Conservation (phyloP, 805 yeast genomes). For the Candida michaelii region DNA sequence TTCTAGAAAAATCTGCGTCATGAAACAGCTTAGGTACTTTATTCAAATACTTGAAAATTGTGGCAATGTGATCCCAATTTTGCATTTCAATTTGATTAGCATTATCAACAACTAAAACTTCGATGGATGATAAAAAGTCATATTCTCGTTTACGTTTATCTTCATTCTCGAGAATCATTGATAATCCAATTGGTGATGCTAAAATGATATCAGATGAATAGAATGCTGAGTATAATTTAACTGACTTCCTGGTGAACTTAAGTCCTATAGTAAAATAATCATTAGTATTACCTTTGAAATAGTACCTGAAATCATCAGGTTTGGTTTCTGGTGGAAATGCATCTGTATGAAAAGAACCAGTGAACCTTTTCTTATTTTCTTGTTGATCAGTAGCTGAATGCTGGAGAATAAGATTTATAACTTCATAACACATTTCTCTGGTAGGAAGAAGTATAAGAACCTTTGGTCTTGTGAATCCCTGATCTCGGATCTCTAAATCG, state of each 20-base stretch:
- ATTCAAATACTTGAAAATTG: conserved; percentile 66
- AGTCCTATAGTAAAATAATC: conserved; percentile 92
- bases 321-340: conserved; percentile 52
- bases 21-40: conserved; percentile 72
- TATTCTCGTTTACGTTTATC: conserved; percentile 58
- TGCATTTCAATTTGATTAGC: conserved; percentile 88
- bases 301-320: conserved; percentile 78
- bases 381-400: conserved; percentile 70
- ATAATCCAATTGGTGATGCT: conserved; percentile 88
- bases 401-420: conserved; percentile 60
- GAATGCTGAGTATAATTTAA: conserved; percentile 81
- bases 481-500: conserved; percentile 77
- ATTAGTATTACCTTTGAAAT: conserved; percentile 85
- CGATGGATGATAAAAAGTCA: conserved; percentile 89
- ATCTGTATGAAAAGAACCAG: conserved; percentile 60
- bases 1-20: conserved; percentile 86
- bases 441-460: conserved; percentile 83
- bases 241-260: conserved; percentile 83
- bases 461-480: conserved; percentile 94
- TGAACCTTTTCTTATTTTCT: conserved; percentile 78
- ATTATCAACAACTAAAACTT: conserved; percentile 75
- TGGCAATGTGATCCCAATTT: conserved; percentile 81
- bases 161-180: conserved; percentile 67
- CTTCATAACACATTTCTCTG: conserved; percentile 69
- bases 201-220: conserved; percentile 82